Conservation (phyloP, 2,329 filamentous ascomycete genomes). For the Xylaria polymorpha region DNA sequence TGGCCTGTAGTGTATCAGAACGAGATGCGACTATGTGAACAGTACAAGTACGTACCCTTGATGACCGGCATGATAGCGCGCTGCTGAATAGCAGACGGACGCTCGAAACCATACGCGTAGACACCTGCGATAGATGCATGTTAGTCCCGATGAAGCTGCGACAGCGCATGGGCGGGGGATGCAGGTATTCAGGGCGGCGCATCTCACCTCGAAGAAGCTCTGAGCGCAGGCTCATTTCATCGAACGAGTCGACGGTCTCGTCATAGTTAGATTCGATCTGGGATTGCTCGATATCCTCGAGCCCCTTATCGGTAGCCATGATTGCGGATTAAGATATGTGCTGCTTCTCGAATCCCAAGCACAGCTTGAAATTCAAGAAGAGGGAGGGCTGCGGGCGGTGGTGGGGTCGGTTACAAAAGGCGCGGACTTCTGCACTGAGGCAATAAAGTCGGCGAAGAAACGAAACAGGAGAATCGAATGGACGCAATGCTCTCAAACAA, state of each 20-base stretch:
- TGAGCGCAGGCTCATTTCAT: slow-evolving; percentile 95
- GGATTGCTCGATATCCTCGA: slow-evolving; percentile 80
- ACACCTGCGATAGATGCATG: slow-evolving; percentile 68
- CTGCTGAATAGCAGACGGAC: slow-evolving; percentile 99
- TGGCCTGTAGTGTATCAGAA: slow-evolving; percentile 68
- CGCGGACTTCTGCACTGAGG: slow-evolving; percentile 46
- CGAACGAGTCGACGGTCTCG: slow-evolving; percentile 99
- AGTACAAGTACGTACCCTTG: slow-evolving; percentile 77
- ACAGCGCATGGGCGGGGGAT: slow-evolving; percentile 30
- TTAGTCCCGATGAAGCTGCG: slow-evolving; percentile 33
- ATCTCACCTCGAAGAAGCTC: slow-evolving; percentile 87
- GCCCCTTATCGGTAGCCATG: slow-evolving; percentile 98
- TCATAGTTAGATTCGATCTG: slow-evolving; percentile 99
- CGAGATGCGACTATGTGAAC: slow-evolving; percentile 21
- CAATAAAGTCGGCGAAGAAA: slow-evolving; percentile 45
- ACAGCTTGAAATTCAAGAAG: slow-evolving; percentile 77
- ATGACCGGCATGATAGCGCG: slow-evolving; percentile 99
- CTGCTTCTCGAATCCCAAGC: slow-evolving; percentile 80
- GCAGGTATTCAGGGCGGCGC: slow-evolving; percentile 35
- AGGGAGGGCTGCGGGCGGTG: slow-evolving; percentile 49
- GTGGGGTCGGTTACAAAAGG: slow-evolving; percentile 51
- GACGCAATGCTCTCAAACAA: slow-evolving; percentile 46
- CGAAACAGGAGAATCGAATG: slow-evolving; percentile 43
- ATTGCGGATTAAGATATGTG: slow-evolving; percentile 74
- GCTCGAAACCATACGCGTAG: slow-evolving; percentile 99